phyloP scores from a whole-genome alignment of 768 basidiomycete species.

The Erythrobasidium yunnanense region DNA sequence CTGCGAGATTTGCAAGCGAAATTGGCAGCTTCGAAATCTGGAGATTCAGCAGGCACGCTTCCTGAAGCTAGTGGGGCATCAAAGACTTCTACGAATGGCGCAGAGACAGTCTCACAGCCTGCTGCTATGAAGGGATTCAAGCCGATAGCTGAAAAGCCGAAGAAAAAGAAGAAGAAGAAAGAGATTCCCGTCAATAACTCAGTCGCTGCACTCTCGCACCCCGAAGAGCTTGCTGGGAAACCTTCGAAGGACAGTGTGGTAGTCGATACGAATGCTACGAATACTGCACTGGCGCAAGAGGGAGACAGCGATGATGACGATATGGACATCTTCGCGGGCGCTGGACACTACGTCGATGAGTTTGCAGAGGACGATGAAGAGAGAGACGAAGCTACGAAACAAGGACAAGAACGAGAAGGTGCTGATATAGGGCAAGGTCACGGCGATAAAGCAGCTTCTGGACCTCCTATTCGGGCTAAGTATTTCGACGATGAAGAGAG shows the following conservation, averaged over 20 bases:
- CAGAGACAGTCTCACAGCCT: not conserved
- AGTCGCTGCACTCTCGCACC: not conserved
- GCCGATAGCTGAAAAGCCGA: not conserved
- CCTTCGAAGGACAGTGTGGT: not conserved
- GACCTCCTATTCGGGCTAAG: not conserved
- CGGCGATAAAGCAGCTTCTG: too few species aligned
- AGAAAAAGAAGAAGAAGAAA: slow-evolving; percentile 19
- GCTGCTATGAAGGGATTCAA: slow-evolving; percentile 14
- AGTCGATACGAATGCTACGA: not conserved
- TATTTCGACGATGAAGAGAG: slow-evolving; percentile 25
- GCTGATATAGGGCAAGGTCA: too few species aligned
- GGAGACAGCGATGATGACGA: slow-evolving; percentile 3
- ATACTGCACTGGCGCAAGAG: not conserved
- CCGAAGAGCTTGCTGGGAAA: not conserved
- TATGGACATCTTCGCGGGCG: slow-evolving; percentile 10
- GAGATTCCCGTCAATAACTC: not conserved
- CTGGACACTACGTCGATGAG: slow-evolving; percentile 11
- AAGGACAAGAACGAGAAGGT: not conserved
- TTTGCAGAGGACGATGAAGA: not conserved
- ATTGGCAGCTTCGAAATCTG: not conserved
- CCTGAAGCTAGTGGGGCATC: not conserved
- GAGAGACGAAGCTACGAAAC: not conserved
- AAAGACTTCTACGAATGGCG: not conserved
- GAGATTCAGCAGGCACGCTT: not conserved
- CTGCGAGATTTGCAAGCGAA: slow-evolving; percentile 24